Percentiles rank a stretch among this genome's conserved stretches.
phyloP scores from a whole-genome alignment of 2,329 filamentous ascomycete genomes.

The Teratosphaeria viscida region DNA sequence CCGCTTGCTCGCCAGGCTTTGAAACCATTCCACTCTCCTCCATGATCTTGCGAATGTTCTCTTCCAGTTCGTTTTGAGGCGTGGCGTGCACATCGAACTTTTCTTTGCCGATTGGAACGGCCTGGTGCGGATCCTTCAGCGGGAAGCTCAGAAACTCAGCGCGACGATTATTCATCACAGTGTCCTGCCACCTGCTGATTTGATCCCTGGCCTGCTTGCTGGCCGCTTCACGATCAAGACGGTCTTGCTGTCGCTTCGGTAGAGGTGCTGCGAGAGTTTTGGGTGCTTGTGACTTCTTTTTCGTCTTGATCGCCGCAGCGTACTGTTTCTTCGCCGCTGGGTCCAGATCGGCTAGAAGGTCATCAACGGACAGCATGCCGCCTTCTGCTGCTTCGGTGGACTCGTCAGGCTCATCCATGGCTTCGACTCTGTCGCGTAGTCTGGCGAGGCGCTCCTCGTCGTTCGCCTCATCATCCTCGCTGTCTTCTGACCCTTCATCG shows the following conservation, averaged over 20 bases:
- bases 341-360: slow-evolving; percentile 61
- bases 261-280: slow-evolving; percentile 61
- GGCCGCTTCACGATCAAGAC: slow-evolving; percentile 68
- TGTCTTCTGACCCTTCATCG: slow-evolving; percentile 38
- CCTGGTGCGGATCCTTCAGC: slow-evolving; percentile 55
- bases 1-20: slow-evolving; percentile 46
- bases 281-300: slow-evolving; percentile 28
- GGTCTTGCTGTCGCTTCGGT: slow-evolving; percentile 75
- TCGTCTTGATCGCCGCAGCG: slow-evolving; percentile 43
- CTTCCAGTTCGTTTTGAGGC: slow-evolving; percentile 71
- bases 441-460: slow-evolving; percentile 58
- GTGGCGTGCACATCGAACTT: slow-evolving; percentile 47
- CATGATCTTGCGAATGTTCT: slow-evolving; percentile 77
- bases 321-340: slow-evolving; percentile 57
- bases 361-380: slow-evolving; percentile 55
- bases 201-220: slow-evolving; percentile 89
- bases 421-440: slow-evolving; percentile 39
- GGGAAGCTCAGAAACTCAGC: slow-evolving; percentile 88
- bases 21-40: slow-evolving; percentile 68
- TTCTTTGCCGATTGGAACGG: slow-evolving; percentile 50
- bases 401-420: slow-evolving; percentile 30
- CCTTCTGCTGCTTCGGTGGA: slow-evolving; percentile 38
- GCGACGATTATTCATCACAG: slow-evolving; percentile 84
- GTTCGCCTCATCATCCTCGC: slow-evolving; percentile 37
- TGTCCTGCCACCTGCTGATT: slow-evolving; percentile 83